Conservation (phyloP, 1,284 basidiomycete genomes). For the Calocybe gambosa region DNA sequence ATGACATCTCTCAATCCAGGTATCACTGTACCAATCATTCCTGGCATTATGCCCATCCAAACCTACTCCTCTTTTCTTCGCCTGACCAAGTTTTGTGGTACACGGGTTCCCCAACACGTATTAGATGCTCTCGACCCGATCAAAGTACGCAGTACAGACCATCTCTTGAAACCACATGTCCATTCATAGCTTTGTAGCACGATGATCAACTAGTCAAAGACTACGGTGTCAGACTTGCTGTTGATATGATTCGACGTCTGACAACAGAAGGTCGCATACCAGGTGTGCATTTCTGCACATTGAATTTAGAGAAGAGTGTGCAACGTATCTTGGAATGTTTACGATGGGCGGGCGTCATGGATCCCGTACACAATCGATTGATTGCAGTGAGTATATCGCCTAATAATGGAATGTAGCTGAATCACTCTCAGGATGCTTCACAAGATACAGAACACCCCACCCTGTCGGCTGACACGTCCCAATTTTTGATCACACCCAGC, state of each 20-base stretch:
- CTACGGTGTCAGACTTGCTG: constrained; percentile 78
- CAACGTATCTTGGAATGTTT: constrained; percentile 81
- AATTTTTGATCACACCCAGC: constrained; percentile 53
- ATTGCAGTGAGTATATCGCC: constrained; percentile 50
- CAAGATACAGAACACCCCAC: constrained; percentile 22
- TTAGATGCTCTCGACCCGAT: constrained; percentile 73
- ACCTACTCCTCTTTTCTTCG: constrained; percentile 92
- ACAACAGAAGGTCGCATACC: constrained; percentile 56
- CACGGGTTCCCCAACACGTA: constrained; percentile 69
- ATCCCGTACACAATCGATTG: constrained; percentile 52
- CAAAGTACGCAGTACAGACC: constrained; percentile 44
- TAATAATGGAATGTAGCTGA: neutral
- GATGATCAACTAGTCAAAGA: constrained; percentile 91
- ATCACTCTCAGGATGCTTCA: constrained; percentile 32
- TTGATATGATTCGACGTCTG: constrained; percentile 65
- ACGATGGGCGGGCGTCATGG: constrained; percentile 51
- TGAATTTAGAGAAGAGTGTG: constrained; percentile 97
- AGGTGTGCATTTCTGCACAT: constrained; percentile 93
- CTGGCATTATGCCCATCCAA: constrained; percentile 98
- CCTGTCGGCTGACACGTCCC: constrained; percentile 26
- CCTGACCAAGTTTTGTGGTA: constrained; percentile 85
- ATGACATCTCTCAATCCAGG: constrained; percentile 38
- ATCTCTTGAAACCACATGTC: neutral
- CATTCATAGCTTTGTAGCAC: constrained; percentile 40
- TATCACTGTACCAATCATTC: constrained; percentile 87